These are phyloP conservation scores for Drechslerella coelobrocha DNA, from an alignment of 2,329 filamentous ascomycete genomes.

Conservation along the genomic window DNA sequence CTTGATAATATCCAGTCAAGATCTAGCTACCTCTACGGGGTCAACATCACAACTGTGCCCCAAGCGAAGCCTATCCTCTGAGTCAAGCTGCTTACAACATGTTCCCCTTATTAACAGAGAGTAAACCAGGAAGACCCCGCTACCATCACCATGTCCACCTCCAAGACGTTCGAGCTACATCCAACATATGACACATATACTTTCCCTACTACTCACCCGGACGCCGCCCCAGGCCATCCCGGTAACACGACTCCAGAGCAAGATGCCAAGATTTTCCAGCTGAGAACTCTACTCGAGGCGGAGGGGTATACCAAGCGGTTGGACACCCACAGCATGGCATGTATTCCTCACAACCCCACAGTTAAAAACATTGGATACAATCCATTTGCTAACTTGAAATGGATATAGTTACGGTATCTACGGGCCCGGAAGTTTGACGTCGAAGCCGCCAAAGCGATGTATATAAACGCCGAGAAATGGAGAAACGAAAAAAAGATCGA, in stretches of 20 bases:
- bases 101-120: neutral
- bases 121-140: neutral
- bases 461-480: conserved; percentile 89
- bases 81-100: conserved; percentile 1
- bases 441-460: conserved; percentile 84
- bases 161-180: too few species aligned
- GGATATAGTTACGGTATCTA: conserved; percentile 77
- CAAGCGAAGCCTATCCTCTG: neutral
- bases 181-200: conserved; percentile 98
- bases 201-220: conserved; percentile 79
- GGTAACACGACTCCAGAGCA: conserved; percentile 85
- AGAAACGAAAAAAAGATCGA: conserved; percentile 85
- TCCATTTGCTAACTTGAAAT: conserved; percentile 23
- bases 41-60: neutral
- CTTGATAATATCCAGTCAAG: neutral
- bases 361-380: conserved; percentile 29
- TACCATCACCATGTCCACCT: conserved; percentile 21
- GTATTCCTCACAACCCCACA: conserved; percentile 55
- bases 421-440: conserved; percentile 96
- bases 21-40: neutral
- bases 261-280: conserved; percentile 85
- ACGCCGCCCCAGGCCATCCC: conserved; percentile 76
- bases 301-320: conserved; percentile 82
- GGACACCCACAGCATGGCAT: conserved; percentile 88
- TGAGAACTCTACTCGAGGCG: conserved; percentile 82